phyloP scores from a whole-genome alignment of 129 eudicot genomes.

The Chrysanthemum lavandulifolium region DNA sequence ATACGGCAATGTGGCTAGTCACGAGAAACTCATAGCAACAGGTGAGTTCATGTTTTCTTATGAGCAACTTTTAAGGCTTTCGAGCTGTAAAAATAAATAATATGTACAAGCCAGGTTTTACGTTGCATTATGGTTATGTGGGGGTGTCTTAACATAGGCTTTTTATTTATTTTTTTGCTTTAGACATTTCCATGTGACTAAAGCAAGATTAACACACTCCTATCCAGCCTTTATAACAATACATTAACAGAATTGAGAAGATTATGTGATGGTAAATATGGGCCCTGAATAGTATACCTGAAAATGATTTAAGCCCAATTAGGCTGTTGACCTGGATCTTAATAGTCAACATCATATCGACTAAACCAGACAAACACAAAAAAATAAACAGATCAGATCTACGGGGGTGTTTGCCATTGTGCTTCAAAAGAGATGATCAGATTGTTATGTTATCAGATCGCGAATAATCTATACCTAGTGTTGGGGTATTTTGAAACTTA shows the following conservation, averaged over 20 bases:
- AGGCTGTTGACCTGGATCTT: conserved; percentile 4
- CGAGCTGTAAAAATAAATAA: conserved; percentile 22
- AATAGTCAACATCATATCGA: conserved; percentile 6
- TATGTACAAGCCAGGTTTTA: conserved; percentile 29
- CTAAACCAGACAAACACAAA: conserved; percentile 21
- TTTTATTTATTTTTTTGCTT: conserved; percentile 2
- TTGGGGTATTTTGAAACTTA: too few species aligned
- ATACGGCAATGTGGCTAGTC: conserved; percentile 19
- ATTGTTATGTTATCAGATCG: too few species aligned
- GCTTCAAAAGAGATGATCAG: too few species aligned
- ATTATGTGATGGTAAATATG: not conserved
- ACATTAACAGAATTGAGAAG: conserved; percentile 14
- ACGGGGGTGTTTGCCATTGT: not conserved
- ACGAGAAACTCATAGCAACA: conserved; percentile 7
- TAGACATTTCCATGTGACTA: conserved; percentile 31
- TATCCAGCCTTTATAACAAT: conserved; percentile 14
- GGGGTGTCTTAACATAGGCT: conserved; percentile 23
- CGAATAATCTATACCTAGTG: too few species aligned
- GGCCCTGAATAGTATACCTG: conserved; percentile 19
- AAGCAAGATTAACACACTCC: conserved; percentile 37
- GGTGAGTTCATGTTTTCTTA: conserved; percentile 49
- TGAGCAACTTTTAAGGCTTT: conserved; percentile 26
- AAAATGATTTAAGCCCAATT: conserved; percentile 21
- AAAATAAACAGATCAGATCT: conserved; percentile 4
- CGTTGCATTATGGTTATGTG: conserved; percentile 11